Evolutionary conservation across 305 asterid species (phyloP).

Genomic region (Fraxinus paxiana): DNA sequence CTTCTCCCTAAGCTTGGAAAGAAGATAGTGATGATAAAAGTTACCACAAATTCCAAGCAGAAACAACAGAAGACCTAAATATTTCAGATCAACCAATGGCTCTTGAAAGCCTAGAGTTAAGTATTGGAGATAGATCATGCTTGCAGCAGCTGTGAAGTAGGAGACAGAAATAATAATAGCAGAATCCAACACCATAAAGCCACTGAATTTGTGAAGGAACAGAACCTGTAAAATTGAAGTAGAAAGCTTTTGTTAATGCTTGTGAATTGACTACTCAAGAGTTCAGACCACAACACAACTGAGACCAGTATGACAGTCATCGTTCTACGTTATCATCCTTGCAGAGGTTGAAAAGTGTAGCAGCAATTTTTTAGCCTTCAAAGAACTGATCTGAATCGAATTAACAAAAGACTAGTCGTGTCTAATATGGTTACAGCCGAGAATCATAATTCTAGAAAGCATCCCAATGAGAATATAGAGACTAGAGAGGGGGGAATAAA

Average conservation of each 20-base stretch:
- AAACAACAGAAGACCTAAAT: slow-evolving; percentile 34
- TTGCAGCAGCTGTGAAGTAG: slow-evolving; percentile 40
- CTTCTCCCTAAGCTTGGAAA: slow-evolving; percentile 50
- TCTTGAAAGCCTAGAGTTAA: slow-evolving; percentile 34
- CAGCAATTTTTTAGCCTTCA: neutral
- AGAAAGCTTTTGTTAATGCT: neutral
- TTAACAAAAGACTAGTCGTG: neutral
- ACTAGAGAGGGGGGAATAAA: too few species aligned
- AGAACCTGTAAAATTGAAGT: slow-evolving; percentile 37
- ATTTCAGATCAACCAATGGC: slow-evolving; percentile 54
- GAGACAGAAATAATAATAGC: slow-evolving; percentile 35
- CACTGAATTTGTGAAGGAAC: slow-evolving; percentile 68
- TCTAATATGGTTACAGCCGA: neutral
- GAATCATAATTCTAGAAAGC: neutral
- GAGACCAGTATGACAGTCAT: neutral
- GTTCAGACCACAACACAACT: neutral
- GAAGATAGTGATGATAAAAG: slow-evolving; percentile 66
- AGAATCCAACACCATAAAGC: slow-evolving; percentile 37
- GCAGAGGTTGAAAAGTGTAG: neutral
- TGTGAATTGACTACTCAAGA: neutral
- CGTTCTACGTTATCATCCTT: neutral
- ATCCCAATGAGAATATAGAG: too few species aligned
- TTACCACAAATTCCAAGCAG: slow-evolving; percentile 50
- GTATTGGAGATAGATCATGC: slow-evolving; percentile 42
- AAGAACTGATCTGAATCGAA: neutral